Conservation (phyloP, 495 filamentous ascomycete genomes). For the Neurospora cerealis region DNA sequence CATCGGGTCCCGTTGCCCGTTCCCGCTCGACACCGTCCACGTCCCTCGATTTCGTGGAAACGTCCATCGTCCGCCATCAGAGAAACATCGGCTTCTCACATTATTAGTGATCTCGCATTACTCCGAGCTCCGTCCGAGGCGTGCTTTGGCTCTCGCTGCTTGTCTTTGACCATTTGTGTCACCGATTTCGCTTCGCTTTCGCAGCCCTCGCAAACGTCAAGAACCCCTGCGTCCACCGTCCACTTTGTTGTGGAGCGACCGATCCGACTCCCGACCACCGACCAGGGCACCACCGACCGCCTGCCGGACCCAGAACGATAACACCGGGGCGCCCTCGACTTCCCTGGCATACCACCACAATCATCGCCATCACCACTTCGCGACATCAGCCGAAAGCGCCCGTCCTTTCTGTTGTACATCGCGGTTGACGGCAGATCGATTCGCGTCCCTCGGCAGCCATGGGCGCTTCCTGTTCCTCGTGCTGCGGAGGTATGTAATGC, state of each 20-base stretch:
- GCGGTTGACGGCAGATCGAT: neutral
- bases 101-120: neutral
- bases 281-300: neutral
- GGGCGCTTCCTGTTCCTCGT: constrained; percentile 31
- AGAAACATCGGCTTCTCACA: neutral
- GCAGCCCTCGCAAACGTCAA: neutral
- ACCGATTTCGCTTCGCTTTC: neutral
- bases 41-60: neutral
- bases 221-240: neutral
- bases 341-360: constrained; percentile 13
- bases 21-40: neutral
- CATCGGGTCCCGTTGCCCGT: neutral
- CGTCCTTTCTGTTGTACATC: constrained; percentile 1
- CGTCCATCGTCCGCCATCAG: neutral
- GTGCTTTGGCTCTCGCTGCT: neutral
- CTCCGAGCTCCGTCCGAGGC: neutral
- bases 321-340: neutral
- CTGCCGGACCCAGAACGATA: neutral
- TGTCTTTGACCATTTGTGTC: neutral
- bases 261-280: neutral
- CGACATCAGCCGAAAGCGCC: constrained; percentile 5
- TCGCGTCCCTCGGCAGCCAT: constrained; percentile 20
- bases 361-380: constrained; percentile 1
- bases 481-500: constrained; percentile 27
- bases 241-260: neutral